Base-by-base conservation (phyloP, 345 rosid genomes). In the Turritis glabra region DNA sequence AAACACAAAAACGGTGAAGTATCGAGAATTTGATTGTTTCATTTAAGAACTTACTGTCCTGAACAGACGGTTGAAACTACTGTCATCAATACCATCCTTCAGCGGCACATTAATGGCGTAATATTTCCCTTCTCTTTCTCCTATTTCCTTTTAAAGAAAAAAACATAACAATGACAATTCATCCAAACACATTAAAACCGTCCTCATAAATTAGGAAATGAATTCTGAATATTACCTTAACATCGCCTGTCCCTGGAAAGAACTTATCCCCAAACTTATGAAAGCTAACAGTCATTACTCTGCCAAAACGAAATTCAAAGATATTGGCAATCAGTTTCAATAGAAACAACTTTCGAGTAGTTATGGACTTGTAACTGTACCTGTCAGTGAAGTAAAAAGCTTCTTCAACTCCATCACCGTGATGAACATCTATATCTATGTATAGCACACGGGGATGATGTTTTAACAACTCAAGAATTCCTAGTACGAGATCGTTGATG, bases 391-490 rank as follows among this genome's bases (percentile, higher is more conserved):
- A 92, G 79, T 87, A 92, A 84, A 92, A 92, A 67, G 99, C 99
- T 81, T 95, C 99, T 85, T 95, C 99, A 25, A 95, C 99, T n/a
- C 99, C 99, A 82, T 95, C 99, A 67, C 99, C 99, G 13, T 95
- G 99, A 86, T 95, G 99, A 72, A 95, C 99, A 70, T 95, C 98
- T 59, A 95, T 95, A 79, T 95, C 99, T 64, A 95, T 84, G 66
- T 95, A 95, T 41, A 95, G 56, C 41, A 95, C 94, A 40, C 96
- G 97, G 43, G 97, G 81, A 84, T 95, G 97, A 74, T 95, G 72
- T 79, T 90, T 95, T 69, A 95, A 77, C 79, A 95, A 85, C 87
- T 95, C 99, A 70, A 95, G 80, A 62, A 92, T 95, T 71, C 99
- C 99, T 80, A 95, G 80, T 35, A 95, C 99, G 73, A 95, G 84